Base-by-base conservation (phyloP, 257 asterid species). In the Solanum tarijense region DNA sequence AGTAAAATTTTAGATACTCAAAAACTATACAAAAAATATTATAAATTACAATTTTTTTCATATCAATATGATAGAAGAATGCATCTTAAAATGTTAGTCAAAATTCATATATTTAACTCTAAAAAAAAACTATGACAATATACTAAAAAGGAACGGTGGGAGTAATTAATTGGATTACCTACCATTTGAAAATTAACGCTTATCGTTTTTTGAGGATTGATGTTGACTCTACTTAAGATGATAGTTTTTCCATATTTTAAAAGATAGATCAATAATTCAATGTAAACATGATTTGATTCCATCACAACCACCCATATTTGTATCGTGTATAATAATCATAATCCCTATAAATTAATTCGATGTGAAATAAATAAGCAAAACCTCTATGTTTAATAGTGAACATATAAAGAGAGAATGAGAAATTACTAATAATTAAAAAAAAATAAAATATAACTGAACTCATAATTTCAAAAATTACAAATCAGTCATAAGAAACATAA, bases 241-340 rank as follows among this genome's bases (percentile, higher is more conserved):
- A 81, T 83, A 73, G 73, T 34, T 66, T 76, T 87, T 35, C 27
- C 66, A 72, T n/a, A n/a, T 55, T 55, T 65, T 65, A 65, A 48
- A 73, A 35, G 18, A 73, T 21, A 71, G 43, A 81, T 48, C 78
- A 78, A 76, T 66, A 31, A 34, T 82, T 48, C 41, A 82, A 29
- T 82, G 43, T 27, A 81, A 29, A 81, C 41, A 75, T 88, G 88
- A 72, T 83, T 90, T 88, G 90, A 85, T 86, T 87, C 86, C 82
- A 20, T 62, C 91, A 87, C 92, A 52, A 88, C 89, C 90, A 91
- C 90, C 89, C 90, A 90, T 89, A 74, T 69, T 88, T 87, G 91
- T 90, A 88, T 91, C 87, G 86, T 88, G 88, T 90, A 84, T 85
- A 84, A 39, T 55, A 71, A 71, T 71, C 25, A 32, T 32, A 87